These are phyloP conservation scores for Oenanthe sinensis DNA, from an alignment of 129 eudicot species.

Conservation along the genomic window DNA sequence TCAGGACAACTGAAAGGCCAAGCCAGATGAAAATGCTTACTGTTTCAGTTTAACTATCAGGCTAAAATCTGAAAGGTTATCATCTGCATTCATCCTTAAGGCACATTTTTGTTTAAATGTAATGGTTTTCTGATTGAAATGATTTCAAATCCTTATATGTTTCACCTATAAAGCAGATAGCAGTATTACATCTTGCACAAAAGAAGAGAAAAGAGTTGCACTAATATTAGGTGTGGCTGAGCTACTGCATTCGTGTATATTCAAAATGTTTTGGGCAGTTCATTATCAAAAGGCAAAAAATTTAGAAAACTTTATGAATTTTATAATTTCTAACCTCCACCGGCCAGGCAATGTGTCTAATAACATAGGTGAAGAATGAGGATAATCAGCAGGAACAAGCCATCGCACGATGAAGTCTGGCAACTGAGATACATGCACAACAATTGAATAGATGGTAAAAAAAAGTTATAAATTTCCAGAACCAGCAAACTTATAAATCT, in stretches of 20 bases:
- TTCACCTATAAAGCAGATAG: background rate
- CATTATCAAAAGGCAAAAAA: background rate
- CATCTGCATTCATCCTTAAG: too few relatives aligned
- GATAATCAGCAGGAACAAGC: constrained; percentile 14
- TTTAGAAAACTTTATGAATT: background rate
- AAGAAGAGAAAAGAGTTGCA: background rate
- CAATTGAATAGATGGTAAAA: background rate
- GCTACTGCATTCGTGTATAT: background rate
- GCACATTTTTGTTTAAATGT: too few relatives aligned
- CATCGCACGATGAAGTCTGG: background rate
- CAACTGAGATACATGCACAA: background rate
- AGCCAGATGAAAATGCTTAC: background rate
- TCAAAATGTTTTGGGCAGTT: background rate
- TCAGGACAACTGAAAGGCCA: background rate
- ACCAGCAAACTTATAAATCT: background rate
- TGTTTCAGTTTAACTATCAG: background rate
- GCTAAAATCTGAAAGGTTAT: too few relatives aligned
- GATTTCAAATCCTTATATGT: too few relatives aligned
- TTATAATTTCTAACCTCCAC: constrained; percentile 20
- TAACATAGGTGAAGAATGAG: constrained; percentile 7
- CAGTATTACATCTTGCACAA: background rate
- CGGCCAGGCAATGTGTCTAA: constrained; percentile 11
- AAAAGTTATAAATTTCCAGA: too few relatives aligned
- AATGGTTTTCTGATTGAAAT: background rate
- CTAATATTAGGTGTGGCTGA: background rate